phyloP scores from a whole-genome alignment of 225 moss, liverwort and hornwort genomes.

The Sphagnum contortum region DNA sequence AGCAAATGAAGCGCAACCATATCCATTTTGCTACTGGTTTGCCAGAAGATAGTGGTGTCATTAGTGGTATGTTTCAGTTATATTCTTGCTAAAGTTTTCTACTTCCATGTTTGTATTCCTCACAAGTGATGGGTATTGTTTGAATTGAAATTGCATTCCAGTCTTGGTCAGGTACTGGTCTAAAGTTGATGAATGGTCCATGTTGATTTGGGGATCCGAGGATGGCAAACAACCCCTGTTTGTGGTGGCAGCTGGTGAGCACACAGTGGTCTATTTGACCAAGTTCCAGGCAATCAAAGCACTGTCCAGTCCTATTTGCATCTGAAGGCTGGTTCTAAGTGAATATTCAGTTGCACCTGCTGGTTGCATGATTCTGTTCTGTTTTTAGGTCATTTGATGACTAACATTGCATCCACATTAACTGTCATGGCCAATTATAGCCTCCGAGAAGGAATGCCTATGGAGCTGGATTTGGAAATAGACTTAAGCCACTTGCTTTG shows the following conservation, averaged over 20 bases:
- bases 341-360: neutral
- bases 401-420: neutral
- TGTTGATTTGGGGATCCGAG: constrained; percentile 33
- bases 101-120: too few species aligned
- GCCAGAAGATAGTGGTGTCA: constrained; percentile 41
- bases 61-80: constrained; percentile 53
- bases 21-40: constrained; percentile 85
- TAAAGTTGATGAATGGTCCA: too few species aligned
- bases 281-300: neutral
- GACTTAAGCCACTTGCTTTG: constrained; percentile 38
- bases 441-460: constrained; percentile 5
- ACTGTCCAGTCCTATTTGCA: too few species aligned
- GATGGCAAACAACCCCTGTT: constrained; percentile 52
- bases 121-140: too few species aligned
- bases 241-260: constrained; percentile 77
- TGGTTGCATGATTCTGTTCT: neutral
- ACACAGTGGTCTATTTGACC: constrained; percentile 49
- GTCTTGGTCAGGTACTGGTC: too few species aligned
- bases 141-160: too few species aligned
- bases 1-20: constrained; percentile 67
- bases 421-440: constrained; percentile 1
- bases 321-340: neutral
- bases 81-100: too few species aligned
- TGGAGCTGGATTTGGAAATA: constrained; percentile 30
- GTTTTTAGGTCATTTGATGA: neutral